Conservation (phyloP, 306 rosid genomes). For the Ochetophila trinervis region DNA sequence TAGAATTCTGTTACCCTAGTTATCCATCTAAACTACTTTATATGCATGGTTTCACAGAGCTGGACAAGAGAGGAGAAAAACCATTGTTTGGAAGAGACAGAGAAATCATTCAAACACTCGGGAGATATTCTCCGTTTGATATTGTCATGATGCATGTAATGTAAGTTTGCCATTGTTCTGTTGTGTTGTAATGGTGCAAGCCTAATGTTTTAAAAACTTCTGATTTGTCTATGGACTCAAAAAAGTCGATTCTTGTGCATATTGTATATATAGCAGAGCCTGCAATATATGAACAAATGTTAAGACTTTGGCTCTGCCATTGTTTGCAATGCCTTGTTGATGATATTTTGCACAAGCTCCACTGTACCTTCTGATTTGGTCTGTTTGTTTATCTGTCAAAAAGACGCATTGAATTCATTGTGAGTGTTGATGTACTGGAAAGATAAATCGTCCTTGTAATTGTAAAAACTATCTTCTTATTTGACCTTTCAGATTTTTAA, state of each 20-base stretch:
- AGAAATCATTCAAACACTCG: slow-evolving; percentile 78
- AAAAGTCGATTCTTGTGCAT: neutral
- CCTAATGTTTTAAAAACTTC: neutral
- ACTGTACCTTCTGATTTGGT: too few species aligned
- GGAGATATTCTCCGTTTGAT: slow-evolving; percentile 95
- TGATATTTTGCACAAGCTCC: too few species aligned
- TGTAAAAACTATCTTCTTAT: too few species aligned
- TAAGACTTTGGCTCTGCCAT: neutral
- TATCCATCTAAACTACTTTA: neutral
- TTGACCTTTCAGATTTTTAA: too few species aligned
- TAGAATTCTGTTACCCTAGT: neutral
- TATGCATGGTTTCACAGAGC: slow-evolving; percentile 39
- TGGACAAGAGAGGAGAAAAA: slow-evolving; percentile 97
- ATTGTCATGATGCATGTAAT: slow-evolving; percentile 43
- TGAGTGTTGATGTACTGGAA: too few species aligned
- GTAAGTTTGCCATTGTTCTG: neutral
- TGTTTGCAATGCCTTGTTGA: too few species aligned
- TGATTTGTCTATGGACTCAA: neutral
- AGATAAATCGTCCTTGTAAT: too few species aligned
- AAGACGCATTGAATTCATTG: too few species aligned
- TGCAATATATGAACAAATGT: neutral
- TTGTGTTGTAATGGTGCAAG: slow-evolving; percentile 15
- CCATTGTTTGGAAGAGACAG: slow-evolving; percentile 93
- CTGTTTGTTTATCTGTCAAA: too few species aligned
- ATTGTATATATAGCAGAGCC: neutral